These are phyloP conservation scores for Talaromyces funiculosus DNA, from an alignment of 2,329 filamentous ascomycete genomes.

Conservation along the genomic window DNA sequence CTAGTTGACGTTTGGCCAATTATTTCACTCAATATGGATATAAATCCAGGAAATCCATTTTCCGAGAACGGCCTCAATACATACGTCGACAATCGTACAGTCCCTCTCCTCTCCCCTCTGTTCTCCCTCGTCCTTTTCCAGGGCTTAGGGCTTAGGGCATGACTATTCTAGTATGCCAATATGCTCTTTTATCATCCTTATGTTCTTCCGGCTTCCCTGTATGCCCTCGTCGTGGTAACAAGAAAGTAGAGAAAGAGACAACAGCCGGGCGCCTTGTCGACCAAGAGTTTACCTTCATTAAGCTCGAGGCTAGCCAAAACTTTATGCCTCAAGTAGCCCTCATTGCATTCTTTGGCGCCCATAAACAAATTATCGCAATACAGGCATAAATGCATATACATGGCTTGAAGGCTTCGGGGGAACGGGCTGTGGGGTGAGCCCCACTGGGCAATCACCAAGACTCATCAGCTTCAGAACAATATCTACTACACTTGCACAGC, in stretches of 20 bases:
- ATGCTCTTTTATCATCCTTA: not conserved
- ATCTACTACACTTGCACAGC: not conserved
- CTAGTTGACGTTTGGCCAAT: not conserved
- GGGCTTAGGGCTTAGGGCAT: slow-evolving; percentile 1
- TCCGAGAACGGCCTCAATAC: not conserved
- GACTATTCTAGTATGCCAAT: not conserved
- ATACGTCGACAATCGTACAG: not conserved
- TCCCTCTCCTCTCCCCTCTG: not conserved
- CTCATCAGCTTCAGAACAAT: too few relatives aligned
- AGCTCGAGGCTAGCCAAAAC: too few relatives aligned
- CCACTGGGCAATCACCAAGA: not conserved
- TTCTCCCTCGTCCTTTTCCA: too few relatives aligned
- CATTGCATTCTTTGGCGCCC: not conserved
- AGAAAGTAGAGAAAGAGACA: not conserved
- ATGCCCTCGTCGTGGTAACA: not conserved
- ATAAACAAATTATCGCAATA: not conserved
- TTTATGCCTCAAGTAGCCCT: not conserved
- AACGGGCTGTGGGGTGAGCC: not conserved
- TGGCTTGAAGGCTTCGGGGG: too few relatives aligned
- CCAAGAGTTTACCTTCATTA: too few relatives aligned
- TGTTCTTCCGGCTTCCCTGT: not conserved
- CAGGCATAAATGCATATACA: too few relatives aligned
- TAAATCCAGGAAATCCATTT: not conserved
- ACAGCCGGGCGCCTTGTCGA: not conserved
- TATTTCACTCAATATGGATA: too few relatives aligned